Base-by-base conservation (phyloP, 202 grass and related monocot species). In the Setaria italica region DNA sequence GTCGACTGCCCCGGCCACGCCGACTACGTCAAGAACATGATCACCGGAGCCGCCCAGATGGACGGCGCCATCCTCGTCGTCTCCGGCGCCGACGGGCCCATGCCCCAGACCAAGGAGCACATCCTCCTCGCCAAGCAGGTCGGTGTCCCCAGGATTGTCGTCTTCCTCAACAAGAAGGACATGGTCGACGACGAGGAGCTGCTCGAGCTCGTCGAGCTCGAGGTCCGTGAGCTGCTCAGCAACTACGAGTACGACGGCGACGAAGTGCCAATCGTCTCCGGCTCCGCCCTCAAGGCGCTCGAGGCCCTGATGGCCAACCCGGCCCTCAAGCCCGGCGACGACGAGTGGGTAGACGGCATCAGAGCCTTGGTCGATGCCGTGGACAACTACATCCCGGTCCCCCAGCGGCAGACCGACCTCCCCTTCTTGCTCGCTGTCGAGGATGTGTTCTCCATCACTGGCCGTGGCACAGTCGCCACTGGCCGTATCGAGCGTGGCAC, bases 121-220 rank as follows among this genome's bases (percentile, higher is more conserved):
- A 94, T 97, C 86, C 97, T 99, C 58, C 90, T 99, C 71, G 97
- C 97, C 58, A 99, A 99, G 94, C 97, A 99, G 88, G 97, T 99
- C 66, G 94, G 94, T 15, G 97, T 99, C 20, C 94, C 97, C 80
- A 90, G 75, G 59, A 97, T 99, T 80, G 97, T 99, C 3, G 97
- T 97, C n/a, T 99, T 99, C 89, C 91, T 99, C 76, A 99, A 99
- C 93, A 99, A 99, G 88, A 95, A 99, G 89, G 97, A 99, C 85
- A 92, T 97, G 87, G 97, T 99, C 56, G 97, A 99, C 45, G 97
- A 97, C 66, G 97, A 99, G 85, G 97, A 99, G 92, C 89, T 99
- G 71, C 94, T 99, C 59, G 80, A 99, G 85, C 94, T 97, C 78
- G 94, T 99, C 39, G 97, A 99, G 21, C 93, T 99, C 72, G 97